A percentile compares a stretch with the other conserved stretches of the same genome.
These are phyloP conservation scores for Cucurbita ficifolia DNA, from an alignment of 306 rosid species.

Conservation along the genomic window DNA sequence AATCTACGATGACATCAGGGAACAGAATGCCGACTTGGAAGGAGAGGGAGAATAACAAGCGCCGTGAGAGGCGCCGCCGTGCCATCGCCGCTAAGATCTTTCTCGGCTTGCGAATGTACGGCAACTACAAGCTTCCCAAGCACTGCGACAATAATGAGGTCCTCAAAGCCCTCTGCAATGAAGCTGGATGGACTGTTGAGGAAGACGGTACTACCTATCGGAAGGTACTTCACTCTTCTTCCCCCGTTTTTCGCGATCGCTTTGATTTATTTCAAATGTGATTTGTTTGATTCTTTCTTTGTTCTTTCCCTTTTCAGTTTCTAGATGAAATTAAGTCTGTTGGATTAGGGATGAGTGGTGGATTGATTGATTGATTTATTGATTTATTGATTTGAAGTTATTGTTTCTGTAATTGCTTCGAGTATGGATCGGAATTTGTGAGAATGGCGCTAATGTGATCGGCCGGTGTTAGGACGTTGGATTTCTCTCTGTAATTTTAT, in stretches of 20 bases:
- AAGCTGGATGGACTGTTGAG: constrained; percentile 56
- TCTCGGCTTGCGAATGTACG: constrained; percentile 39
- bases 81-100: constrained; percentile 64
- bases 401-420: not conserved
- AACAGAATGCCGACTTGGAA: constrained; percentile 64
- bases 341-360: not conserved
- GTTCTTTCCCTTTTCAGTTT: not conserved
- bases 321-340: not conserved
- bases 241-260: not conserved
- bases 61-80: constrained; percentile 41
- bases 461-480: not conserved
- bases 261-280: not conserved
- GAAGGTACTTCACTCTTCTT: constrained; percentile 19
- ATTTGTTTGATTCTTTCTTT: not conserved
- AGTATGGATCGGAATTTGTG: not conserved
- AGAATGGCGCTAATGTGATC: not conserved
- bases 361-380: not conserved
- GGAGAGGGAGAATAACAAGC: constrained; percentile 56
- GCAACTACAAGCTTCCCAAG: constrained; percentile 52
- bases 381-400: not conserved
- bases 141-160: constrained; percentile 63
- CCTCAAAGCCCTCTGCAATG: constrained; percentile 51
- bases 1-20: constrained; percentile 23
- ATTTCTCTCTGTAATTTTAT: too few species aligned
- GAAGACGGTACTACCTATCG: constrained; percentile 58